Evolutionary conservation across 2,329 filamentous ascomycete species (phyloP), one percentile per base, ranked within the genome.

Genomic region (Ophiostoma tasmaniense): DNA sequence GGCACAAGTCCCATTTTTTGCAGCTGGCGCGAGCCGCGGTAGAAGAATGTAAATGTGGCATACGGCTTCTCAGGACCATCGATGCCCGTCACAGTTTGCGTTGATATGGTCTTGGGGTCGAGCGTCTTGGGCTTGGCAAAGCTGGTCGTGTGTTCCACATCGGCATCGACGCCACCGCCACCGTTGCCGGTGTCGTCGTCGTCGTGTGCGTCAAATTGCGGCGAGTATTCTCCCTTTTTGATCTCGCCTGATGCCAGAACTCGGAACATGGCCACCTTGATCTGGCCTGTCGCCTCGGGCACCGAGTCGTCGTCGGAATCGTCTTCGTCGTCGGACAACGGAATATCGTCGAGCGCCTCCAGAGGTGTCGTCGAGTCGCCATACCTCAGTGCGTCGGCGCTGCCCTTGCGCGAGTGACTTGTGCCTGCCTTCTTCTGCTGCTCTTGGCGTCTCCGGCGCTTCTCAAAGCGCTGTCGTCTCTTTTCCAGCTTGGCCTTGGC

Each of bases 81-180:
- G 72, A 98, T 96, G 22, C 94, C 95, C 10, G 95, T 98, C n/a
- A 99, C 95, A 0, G 95, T 99, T 80, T 99, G 95, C 2, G 95
- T 99, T 76, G 93, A 98, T 76, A 99, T 99, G 2, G 92, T 93
- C 80, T 97, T 97, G 0, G 94, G 94, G 80, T 98, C 96, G 67
- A 97, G 84, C 1, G 92, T 90, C 83, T 97, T 98, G 17, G 93
- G 94, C 80, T 97, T 96, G 11, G 94, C 94, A 79, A 98, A 98
- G 77, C 93, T 97, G 8, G 95, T 98, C 1, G 95, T 98, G 77
- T 99, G 95, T 79, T 98, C 95, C 69, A 97, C 87, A 75, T 97
- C 92, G 55, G 88, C 90, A 74, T 93, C 91, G 71, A 90, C 87
- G 35, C 83, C 83, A 17, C 76, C 87, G 37, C 83, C 82, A 17